Base-by-base conservation (phyloP, 1,284 basidiomycete genomes). In the Mycocalia duriaeana region DNA sequence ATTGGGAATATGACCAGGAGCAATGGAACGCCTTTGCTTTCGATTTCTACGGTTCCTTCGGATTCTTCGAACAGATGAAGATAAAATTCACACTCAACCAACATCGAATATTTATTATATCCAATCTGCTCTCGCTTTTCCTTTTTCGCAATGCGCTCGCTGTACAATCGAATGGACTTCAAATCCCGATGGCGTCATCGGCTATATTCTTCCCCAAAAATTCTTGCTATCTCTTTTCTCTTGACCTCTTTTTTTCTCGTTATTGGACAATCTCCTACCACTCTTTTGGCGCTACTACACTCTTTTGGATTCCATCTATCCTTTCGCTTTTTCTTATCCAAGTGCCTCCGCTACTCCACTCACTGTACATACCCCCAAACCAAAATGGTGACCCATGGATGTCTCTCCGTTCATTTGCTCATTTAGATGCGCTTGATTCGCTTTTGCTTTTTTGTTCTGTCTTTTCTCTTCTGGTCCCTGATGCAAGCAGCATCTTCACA, bases 1-100 rank as follows among this genome's bases (percentile, higher is more conserved):
- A 66, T 65, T 47, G 66, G 65, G 45, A 60, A 46, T 34, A 56
- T 57, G 57, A 55, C 57, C 41, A 58, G 62, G 55, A 51, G 53
- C 23, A 56, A 50, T 35, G 54, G 56, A 22, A 55, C 60, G 13
- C 59, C 60, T 20, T 44, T 60, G 50, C 49, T 57, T 47, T 54
- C 55, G 49, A 59, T 64, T 42, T 55, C 61, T 34, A 57, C 56
- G 45, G 55, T 56, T 22, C 47, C 48, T 19, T 34, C 46, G 19
- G 50, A 51, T 37, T 35, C 34, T 24, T 36, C 37, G 31, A 46
- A 45, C 11, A 42, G 36, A 37, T 51, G 42, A 3, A n/a, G 22
- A 3, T 13, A 23, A 23, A 13, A 13, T 13, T 25, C 20, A 23
- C 13, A 23, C 18, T 20, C 14, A 22, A 24, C 40, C 13, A 20